Base-by-base conservation (phyloP, 2,329 filamentous ascomycete species). In the Exophiala lecanii-corni region DNA sequence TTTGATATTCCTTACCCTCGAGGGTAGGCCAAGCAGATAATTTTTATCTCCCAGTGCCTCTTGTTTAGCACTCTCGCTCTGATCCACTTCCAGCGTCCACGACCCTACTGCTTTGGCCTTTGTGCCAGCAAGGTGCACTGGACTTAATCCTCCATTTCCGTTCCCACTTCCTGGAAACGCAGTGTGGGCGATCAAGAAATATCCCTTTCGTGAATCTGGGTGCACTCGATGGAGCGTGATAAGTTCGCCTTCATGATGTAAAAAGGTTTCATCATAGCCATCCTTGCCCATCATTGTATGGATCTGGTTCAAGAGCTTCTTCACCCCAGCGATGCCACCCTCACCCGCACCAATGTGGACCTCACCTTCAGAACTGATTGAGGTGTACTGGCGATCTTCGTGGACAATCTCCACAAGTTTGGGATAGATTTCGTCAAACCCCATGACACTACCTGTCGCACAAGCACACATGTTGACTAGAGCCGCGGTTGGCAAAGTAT, bases 171-270 rank as follows among this genome's bases (percentile, higher is more conserved):
- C 89, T 1, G 89, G 88, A 66, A 91, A 98, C 1, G 94, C 92
- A 3, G 92, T 97, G 58, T 97, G 92, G 0, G 94, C 91, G 55
- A 98, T 89, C 35, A 97, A 71, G 65, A 97, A 96, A 64, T 95
- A 91, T 1, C 92, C 92, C 62, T 92, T 94, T 45, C 92, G 79
- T 1, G 87, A 94, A 60, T 86, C 82, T 0, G 91, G 92, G 59
- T 98, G 89, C 2, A 97, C 88, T 49, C 94, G 78, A 63, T 98
- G 92, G 5, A 98, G 88, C 1, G 92, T 98, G 58, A 98, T 85
- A 61, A 95, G 96, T 63, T 98, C 86, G 43, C 87, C 85, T 52
- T 97, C 89, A 61, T 98, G 92, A 60, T 98, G 91, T 40, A 98
- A 88, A 59, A 96, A 91, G 5, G 89, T 95, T 65, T 98, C 92